Conservation (phyloP, 2,329 filamentous ascomycete species). For the Beauveria sp. region DNA sequence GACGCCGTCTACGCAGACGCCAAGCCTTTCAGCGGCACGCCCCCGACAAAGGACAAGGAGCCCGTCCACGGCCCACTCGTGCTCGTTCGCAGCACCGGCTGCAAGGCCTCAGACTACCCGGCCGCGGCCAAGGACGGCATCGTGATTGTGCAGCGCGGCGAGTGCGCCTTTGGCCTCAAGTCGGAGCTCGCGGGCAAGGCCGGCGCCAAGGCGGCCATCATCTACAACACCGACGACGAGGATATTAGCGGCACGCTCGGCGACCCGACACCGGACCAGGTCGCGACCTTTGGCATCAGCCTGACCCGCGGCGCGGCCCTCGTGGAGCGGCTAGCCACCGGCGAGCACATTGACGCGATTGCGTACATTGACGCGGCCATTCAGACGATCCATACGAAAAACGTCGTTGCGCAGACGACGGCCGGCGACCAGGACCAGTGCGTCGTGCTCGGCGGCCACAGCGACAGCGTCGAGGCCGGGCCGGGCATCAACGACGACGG, state of each 20-base stretch:
- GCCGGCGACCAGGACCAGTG: constrained; percentile 54
- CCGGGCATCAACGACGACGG: constrained; percentile 76
- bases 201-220: constrained; percentile 61
- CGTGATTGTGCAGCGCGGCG: constrained; percentile 62
- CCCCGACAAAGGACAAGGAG: constrained; percentile 52
- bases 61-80: constrained; percentile 52
- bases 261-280: constrained; percentile 47
- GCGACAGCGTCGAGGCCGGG: constrained; percentile 53
- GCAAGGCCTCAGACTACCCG: constrained; percentile 56
- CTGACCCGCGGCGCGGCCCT: constrained; percentile 50
- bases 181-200: constrained; percentile 59
- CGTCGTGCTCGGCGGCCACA: constrained; percentile 59
- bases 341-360: constrained; percentile 42
- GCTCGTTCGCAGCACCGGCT: constrained; percentile 57
- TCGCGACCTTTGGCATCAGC: constrained; percentile 62
- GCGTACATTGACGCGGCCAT: constrained; percentile 54
- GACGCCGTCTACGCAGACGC: constrained; percentile 42
- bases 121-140: constrained; percentile 52
- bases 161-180: constrained; percentile 65
- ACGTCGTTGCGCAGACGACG: constrained; percentile 55
- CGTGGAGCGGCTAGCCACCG: constrained; percentile 43
- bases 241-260: constrained; percentile 62
- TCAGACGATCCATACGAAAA: constrained; percentile 44
- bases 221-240: constrained; percentile 66
- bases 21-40: constrained; percentile 56